Percentiles rank a stretch among this genome's conserved stretches.
Conservation (phyloP, 129 eudicot genomes). For the Gnaphalium uliginosum region DNA sequence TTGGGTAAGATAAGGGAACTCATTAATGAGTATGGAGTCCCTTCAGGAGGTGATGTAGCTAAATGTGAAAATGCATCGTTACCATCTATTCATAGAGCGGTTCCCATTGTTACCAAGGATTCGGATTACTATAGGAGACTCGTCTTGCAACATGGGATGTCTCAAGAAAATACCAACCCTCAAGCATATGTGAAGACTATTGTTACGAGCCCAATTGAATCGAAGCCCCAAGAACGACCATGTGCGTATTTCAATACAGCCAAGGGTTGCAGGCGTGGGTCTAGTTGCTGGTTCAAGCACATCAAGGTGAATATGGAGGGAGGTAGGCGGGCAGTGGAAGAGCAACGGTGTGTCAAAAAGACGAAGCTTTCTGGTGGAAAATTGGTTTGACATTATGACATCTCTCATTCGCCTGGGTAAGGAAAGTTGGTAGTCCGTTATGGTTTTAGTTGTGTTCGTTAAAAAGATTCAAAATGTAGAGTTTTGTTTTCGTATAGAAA, state of each 20-base stretch:
- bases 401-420: too few relatives aligned
- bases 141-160: slow-evolving; percentile 43
- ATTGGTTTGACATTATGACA: too few relatives aligned
- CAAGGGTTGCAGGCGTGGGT: slow-evolving; percentile 47
- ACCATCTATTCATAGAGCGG: background rate
- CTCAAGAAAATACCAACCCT: slow-evolving; percentile 20
- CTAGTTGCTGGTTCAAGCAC: slow-evolving; percentile 38
- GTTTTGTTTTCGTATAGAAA: too few relatives aligned
- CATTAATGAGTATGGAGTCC: slow-evolving; percentile 38
- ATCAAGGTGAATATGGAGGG: background rate
- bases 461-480: too few relatives aligned
- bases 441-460: too few relatives aligned
- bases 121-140: slow-evolving; percentile 38
- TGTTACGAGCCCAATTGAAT: background rate
- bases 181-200: slow-evolving; percentile 23
- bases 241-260: slow-evolving; percentile 36
- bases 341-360: slow-evolving; percentile 31
- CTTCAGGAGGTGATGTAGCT: background rate
- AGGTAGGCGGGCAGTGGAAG: slow-evolving; percentile 15
- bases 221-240: slow-evolving; percentile 13
- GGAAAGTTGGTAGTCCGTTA: too few relatives aligned
- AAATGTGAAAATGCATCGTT: background rate
- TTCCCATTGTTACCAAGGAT: slow-evolving; percentile 29
- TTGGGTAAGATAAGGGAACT: slow-evolving; percentile 27
- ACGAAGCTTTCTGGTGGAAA: slow-evolving; percentile 26